A percentile compares a stretch with the other conserved stretches of the same genome.
phyloP scores from a whole-genome alignment of 352 stramenopile species.

The Globisporangium polare region DNA sequence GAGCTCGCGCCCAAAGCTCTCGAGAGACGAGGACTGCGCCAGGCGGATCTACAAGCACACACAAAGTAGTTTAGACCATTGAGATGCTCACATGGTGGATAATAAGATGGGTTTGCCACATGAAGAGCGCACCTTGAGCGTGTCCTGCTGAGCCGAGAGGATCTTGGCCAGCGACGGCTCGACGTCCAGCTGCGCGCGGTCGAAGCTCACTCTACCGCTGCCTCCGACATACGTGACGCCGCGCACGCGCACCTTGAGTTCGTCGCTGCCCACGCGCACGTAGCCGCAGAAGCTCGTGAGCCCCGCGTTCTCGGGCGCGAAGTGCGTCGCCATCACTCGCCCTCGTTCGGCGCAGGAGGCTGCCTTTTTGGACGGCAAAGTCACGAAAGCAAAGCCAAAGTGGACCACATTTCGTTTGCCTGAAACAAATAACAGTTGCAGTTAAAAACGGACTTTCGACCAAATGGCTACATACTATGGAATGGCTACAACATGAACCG shows the following conservation, averaged over 20 bases:
- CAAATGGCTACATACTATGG: too few species aligned
- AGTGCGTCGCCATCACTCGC: constrained; percentile 7
- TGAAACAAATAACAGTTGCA: too few species aligned
- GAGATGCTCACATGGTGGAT: neutral
- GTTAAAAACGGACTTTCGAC: too few species aligned
- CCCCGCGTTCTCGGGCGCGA: constrained; percentile 43
- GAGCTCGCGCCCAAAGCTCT: constrained; percentile 46
- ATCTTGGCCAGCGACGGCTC: constrained; percentile 45
- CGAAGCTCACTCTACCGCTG: constrained; percentile 25
- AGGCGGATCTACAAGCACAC: constrained; percentile 29
- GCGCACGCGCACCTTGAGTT: constrained; percentile 48
- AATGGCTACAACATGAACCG: neutral
- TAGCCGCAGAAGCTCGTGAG: constrained; percentile 45
- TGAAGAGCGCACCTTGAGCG: constrained; percentile 36
- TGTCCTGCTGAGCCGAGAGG: constrained; percentile 35
- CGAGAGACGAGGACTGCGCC: constrained; percentile 49
- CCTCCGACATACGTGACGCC: constrained; percentile 29
- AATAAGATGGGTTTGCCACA: neutral
- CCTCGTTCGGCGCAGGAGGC: too few species aligned
- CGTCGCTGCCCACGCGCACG: constrained; percentile 39
- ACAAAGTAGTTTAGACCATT: neutral
- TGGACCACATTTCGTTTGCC: too few species aligned
- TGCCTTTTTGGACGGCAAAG: too few species aligned
- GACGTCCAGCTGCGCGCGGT: constrained; percentile 42
- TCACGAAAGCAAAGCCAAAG: too few species aligned